phyloP scores from a whole-genome alignment of 2,329 filamentous ascomycete species.

The Paradendryphiella salina region DNA sequence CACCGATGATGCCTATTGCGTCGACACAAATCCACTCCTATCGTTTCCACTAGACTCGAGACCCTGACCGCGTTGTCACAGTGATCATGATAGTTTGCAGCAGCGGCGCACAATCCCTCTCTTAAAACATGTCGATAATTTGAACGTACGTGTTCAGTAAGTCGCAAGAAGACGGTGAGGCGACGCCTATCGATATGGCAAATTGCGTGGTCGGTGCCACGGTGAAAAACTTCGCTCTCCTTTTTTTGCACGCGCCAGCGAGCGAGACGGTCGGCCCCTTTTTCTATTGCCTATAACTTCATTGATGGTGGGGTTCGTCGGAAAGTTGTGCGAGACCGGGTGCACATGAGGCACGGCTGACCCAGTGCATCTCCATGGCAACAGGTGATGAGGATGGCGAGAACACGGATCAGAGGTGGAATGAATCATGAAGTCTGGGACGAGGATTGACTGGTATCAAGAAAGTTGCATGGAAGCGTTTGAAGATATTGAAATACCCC shows the following conservation, averaged over 20 bases:
- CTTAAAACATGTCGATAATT: not conserved
- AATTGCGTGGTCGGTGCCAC: constrained; percentile 14
- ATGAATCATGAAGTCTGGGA: too few species aligned
- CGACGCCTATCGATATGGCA: constrained; percentile 9
- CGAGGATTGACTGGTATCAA: not conserved
- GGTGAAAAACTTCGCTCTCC: constrained; percentile 9
- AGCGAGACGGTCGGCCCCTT: constrained; percentile 8
- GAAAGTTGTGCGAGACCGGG: constrained; percentile 13
- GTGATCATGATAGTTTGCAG: not conserved
- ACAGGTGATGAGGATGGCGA: not conserved
- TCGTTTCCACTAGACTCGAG: not conserved
- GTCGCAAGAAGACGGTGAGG: constrained; percentile 5
- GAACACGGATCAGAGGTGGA: constrained; percentile 1
- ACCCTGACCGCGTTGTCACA: not conserved
- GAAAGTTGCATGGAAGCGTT: not conserved
- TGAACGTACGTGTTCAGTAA: not conserved
- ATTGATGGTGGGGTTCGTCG: constrained; percentile 3
- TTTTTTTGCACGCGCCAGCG: constrained; percentile 4
- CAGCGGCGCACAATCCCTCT: not conserved
- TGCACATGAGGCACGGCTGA: constrained; percentile 15
- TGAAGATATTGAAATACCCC: constrained; percentile 6
- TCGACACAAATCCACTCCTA: too few species aligned
- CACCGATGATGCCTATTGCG: too few species aligned
- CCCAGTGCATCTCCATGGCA: constrained; percentile 17
- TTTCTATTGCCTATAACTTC: constrained; percentile 4